A percentile compares a stretch with the other conserved stretches of the same genome.
phyloP scores from a whole-genome alignment of 768 basidiomycete genomes.

The Boletus vermiculosoides region DNA sequence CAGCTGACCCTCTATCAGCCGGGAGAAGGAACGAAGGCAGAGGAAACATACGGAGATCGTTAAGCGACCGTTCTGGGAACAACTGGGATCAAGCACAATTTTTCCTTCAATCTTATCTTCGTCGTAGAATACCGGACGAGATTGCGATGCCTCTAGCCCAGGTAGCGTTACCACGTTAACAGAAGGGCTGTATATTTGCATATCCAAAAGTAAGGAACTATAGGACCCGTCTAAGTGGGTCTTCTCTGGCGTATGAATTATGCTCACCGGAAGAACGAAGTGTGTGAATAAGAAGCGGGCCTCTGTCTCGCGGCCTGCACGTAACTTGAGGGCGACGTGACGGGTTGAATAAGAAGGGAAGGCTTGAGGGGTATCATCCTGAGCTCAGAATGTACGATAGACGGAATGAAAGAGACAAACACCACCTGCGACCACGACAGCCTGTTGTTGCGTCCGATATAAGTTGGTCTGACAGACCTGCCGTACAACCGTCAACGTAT shows the following conservation, averaged over 20 bases:
- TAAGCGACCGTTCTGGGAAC: slow-evolving; percentile 53
- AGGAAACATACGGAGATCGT: slow-evolving; percentile 47
- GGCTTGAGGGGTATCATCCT: slow-evolving; percentile 23
- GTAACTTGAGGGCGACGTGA: slow-evolving; percentile 32
- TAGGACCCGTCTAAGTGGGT: slow-evolving; percentile 4
- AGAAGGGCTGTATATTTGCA: slow-evolving; percentile 63
- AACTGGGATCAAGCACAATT: slow-evolving; percentile 54
- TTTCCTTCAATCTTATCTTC: slow-evolving; percentile 60
- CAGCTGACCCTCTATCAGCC: slow-evolving; percentile 40
- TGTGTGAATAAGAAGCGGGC: slow-evolving; percentile 38
- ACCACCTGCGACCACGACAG: neutral
- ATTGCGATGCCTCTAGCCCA: slow-evolving; percentile 24
- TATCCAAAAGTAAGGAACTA: slow-evolving; percentile 56
- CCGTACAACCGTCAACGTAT: slow-evolving; percentile 18
- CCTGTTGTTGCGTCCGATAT: slow-evolving; percentile 16
- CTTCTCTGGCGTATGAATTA: neutral
- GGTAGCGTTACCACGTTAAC: slow-evolving; percentile 43
- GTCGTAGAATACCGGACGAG: slow-evolving; percentile 55
- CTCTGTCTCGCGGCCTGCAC: slow-evolving; percentile 30
- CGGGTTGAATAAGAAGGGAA: slow-evolving; percentile 15
- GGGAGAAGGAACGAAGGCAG: neutral
- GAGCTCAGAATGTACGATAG: neutral
- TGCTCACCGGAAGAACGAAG: slow-evolving; percentile 50
- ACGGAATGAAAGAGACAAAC: neutral
- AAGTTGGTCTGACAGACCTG: slow-evolving; percentile 15